Evolutionary conservation across 306 rosid genomes (phyloP).

Genomic region (Cucumis melo): DNA sequence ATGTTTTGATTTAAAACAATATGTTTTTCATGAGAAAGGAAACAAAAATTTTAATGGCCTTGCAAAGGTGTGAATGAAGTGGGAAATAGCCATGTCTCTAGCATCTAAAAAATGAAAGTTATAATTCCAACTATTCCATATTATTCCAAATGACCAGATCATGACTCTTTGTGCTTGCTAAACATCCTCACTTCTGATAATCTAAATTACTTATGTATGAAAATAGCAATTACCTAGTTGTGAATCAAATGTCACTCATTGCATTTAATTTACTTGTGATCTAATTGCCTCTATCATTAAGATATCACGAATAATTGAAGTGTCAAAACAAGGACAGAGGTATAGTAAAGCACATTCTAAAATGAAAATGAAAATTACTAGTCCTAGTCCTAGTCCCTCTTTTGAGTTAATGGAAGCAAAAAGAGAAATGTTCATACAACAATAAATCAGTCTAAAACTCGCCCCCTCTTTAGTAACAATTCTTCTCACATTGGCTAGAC

Average conservation of each 20-base stretch:
- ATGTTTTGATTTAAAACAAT: neutral
- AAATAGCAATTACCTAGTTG: neutral
- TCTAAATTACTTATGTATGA: neutral
- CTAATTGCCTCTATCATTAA: neutral
- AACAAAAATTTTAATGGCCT: neutral
- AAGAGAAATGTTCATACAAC: neutral
- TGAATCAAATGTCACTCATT: neutral
- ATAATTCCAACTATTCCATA: neutral
- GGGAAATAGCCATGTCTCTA: neutral
- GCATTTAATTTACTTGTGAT: neutral
- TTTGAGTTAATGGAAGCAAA: neutral
- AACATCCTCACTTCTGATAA: neutral
- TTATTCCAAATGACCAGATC: neutral
- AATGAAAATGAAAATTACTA: neutral
- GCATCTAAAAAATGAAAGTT: neutral
- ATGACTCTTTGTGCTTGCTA: neutral
- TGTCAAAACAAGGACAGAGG: neutral
- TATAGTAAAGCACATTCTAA: neutral
- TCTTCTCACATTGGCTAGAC: neutral
- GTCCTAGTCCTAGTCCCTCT: neutral
- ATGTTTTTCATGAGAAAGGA: neutral
- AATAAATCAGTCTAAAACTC: neutral
- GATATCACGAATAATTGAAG: neutral
- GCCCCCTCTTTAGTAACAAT: neutral
- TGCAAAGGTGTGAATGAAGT: neutral